A percentile compares a stretch with the other conserved stretches of the same genome.
These are phyloP conservation scores for Rhododendron ferrugineum DNA, from an alignment of 148 eudicot genomes.

Conservation along the genomic window DNA sequence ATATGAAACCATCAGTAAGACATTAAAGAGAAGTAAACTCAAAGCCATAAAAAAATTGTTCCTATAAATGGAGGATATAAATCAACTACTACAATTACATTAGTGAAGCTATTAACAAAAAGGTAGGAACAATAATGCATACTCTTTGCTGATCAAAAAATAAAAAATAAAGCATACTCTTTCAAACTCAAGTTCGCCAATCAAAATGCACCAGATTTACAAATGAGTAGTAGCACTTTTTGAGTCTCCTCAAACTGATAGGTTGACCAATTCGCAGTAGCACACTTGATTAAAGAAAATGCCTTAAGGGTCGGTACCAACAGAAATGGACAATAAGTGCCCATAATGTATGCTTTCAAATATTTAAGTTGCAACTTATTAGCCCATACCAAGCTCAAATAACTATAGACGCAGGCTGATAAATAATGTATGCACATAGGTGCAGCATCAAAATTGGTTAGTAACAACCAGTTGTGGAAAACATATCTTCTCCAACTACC, in stretches of 20 bases:
- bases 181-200: background rate
- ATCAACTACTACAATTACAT: background rate
- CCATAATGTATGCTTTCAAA: background rate
- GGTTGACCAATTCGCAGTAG: background rate
- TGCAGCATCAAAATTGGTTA: background rate
- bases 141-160: background rate
- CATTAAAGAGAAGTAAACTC: background rate
- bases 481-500: background rate
- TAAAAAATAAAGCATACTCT: background rate
- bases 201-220: background rate
- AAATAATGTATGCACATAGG: background rate
- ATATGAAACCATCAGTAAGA: background rate
- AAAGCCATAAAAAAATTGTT: background rate
- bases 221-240: background rate
- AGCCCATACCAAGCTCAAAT: background rate
- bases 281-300: background rate
- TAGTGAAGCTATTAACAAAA: background rate
- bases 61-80: background rate
- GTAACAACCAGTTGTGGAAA: background rate
- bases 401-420: background rate
- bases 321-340: background rate
- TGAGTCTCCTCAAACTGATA: background rate
- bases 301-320: background rate
- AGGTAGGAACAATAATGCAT: background rate
- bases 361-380: background rate